These are phyloP conservation scores for Colletotrichum sp. DNA, from an alignment of 2,329 filamentous ascomycete genomes.

Conservation along the genomic window DNA sequence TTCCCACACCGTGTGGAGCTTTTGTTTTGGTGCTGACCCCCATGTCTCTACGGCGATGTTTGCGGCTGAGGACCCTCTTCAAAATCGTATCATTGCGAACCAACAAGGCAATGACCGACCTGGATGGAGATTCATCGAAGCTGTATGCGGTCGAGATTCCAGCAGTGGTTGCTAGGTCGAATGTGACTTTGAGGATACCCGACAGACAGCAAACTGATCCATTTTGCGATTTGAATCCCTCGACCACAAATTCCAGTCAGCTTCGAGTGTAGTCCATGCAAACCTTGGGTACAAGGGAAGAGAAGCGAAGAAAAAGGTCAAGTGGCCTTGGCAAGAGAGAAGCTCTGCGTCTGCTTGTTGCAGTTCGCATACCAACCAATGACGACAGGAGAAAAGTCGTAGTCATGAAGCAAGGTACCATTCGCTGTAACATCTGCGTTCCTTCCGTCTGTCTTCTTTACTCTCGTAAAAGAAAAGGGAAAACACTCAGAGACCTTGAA, in stretches of 20 bases:
- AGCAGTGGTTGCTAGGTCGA: neutral
- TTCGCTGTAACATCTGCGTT: neutral
- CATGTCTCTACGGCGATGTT: neutral
- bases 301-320: neutral
- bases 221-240: neutral
- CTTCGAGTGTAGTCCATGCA: neutral
- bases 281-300: neutral
- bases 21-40: neutral
- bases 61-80: neutral
- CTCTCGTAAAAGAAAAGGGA: neutral
- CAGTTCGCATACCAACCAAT: neutral
- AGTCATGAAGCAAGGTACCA: neutral
- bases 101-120: neutral
- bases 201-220: neutral
- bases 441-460: neutral
- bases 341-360: neutral
- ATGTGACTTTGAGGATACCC: neutral
- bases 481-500: neutral
- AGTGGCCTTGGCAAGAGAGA: neutral
- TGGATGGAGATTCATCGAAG: neutral
- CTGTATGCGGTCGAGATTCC: neutral
- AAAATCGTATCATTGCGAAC: neutral
- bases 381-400: neutral
- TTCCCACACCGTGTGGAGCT: slow-evolving; percentile 3
- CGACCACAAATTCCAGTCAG: neutral